Evolutionary conservation across 352 stramenopile species (phyloP), one percentile per base, ranked within the genome.

Genomic region (Phytophthora podocarpi): DNA sequence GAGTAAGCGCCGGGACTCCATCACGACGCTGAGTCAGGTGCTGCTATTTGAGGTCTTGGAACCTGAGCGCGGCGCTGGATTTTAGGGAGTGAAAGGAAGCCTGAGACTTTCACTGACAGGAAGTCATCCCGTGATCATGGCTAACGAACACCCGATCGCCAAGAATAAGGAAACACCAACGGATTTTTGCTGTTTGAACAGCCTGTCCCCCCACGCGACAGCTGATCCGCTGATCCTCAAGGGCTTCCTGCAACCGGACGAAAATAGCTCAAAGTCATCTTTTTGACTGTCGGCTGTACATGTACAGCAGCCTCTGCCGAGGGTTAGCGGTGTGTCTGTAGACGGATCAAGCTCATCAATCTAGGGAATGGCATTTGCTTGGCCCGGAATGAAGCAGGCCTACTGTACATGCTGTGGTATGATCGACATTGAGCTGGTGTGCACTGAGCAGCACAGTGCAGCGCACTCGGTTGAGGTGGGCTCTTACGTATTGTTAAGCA

Each of bases 181-280:
- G 45, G 31, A 40, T 47, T 61, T 61, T 53, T 40, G 41, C 53
- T 55, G 53, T 47, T 54, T 47, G 41, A 54, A 47, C 32, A 6
- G 40, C 30, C 18, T 32, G 8, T 20, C 32, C 15, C 41, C 28
- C 51, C 51, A 51, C 52, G 31, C 30, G 30, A 26, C 37, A 43
- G 28, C 20, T 43, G 28, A 51, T 59, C 48, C 7, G 40, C 20
- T 34, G 40, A 48, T 45, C 30, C 45, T 41, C 18, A 7, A 23
- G 10, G 21, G 21, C 9, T 43, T 54, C 36, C 10, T 21, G 31
- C 52, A 60, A 60, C 23, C 11, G 16, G 40, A 52, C 52, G 52
- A 59, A 55, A 32, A n/a, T n/a, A n/a, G n/a, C n/a, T n/a, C n/a
- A n/a, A n/a, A n/a, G n/a, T n/a, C n/a, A n/a, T n/a, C n/a, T n/a